Evolutionary conservation across 257 asterid genomes (phyloP), one percentile per base, ranked within the genome.

Genomic region (Fraxinus pennsylvanica): DNA sequence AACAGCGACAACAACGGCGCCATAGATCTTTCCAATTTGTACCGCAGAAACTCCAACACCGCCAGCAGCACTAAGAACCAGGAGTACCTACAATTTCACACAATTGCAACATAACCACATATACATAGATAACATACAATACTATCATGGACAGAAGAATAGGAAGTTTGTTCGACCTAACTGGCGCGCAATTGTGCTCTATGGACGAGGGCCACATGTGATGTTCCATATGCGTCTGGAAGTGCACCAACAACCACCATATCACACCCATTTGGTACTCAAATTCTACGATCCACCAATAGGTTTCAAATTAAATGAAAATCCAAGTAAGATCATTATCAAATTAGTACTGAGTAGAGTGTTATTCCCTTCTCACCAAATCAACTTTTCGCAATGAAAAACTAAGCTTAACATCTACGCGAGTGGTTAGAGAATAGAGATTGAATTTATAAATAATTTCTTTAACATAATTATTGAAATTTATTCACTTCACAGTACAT

Each of bases 21-120:
- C 97, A 70, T 89, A 86, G 84, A 84, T 86, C 82, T 93, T 96
- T 82, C 99, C 97, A 50, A 96, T 96, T 84, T 96, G 98, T 52
- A 96, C 94, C 12, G 98, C 99, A 7, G 97, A 91, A 32, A 96
- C 94, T 63, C 97, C 99, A 81, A 96, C 98, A 29, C 99, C 99
- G 72, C 99, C 99, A 73, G 97, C 98, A 54, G 99, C 99, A 80
- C 99, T 98, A 79, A 96, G 97, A 76, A 96, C 98, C 84, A 96
- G 76, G 90, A 96, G 74, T 25, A 93, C 98, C 99, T 94, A 77
- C 74, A 74, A 35, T 78, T 67, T 38, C 63, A 71, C n/a, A 47
- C 75, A 73, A 67, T 32, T 41, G 65, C 19, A 76, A 68, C 50
- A 75, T 33, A 35, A 52, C 38, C 69, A 9, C 41, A 73, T 21